Base-by-base conservation (phyloP, 371 early-diverging fungal genomes). In the Mucor velutinosus region DNA sequence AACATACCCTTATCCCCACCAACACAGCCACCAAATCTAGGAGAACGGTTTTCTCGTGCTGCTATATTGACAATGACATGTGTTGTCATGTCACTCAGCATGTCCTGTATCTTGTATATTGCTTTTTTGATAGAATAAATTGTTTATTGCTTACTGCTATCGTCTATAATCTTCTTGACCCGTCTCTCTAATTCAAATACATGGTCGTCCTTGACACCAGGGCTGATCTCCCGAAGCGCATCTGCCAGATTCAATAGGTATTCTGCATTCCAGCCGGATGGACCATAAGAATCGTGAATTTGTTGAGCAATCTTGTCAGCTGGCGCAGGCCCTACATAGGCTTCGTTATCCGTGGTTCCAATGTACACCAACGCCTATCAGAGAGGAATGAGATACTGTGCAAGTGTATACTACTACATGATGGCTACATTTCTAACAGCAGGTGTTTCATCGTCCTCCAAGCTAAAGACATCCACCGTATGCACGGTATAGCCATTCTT, bases 321-420 rank as follows among this genome's bases (percentile, higher is more conserved):
- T 4, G 89, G 78, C 30, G 89, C 88, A 2, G 92, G 91, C 1
- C 97, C 95, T 3, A 92, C 86, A 75, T 94, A 96, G 11, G 90
- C 89, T 55, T 90, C 89, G 73, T 97, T 96, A 29, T 85, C 76
- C 8, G 89, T 88, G 1, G 91, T 89, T 21, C 89, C 97, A 58
- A 97, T 90, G 73, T 96, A 97, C 10, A 94, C 91, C 61, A 92
- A 70, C 0, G 93, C 95, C 78, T 85, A 68, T 10, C 85, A 47
- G 37, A 1, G 19, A 14, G 45, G 29, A 15, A 35, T 27, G 14
- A 30, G 14, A 27, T 17, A 29, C 21, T 4, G 30, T 63, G 3
- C 12, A 35, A 12, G 12, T 12, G 30, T 3, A 35, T 35, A 35
- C 37, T 35, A 35, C 37, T 35, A 35, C 12, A 35, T 33, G 33